Evolutionary conservation across 768 basidiomycete species (phyloP).

Genomic region (Russula sp.): DNA sequence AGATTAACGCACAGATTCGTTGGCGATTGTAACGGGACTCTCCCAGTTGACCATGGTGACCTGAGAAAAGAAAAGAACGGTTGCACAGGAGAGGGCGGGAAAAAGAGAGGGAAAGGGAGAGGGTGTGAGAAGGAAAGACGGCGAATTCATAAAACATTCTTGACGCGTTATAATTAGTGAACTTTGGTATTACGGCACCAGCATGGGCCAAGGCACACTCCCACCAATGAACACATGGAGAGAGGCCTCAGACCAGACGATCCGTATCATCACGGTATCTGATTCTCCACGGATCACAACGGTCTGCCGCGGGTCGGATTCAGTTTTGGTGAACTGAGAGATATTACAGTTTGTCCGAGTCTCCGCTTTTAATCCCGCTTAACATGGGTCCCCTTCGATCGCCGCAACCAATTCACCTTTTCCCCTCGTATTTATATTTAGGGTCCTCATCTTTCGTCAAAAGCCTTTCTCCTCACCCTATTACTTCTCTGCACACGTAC

Average conservation of each 20-base stretch:
- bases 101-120: neutral
- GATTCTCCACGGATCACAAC: neutral
- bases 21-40: conserved; percentile 10
- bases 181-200: neutral
- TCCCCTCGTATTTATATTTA: no score
- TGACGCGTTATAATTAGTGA: no score
- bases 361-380: neutral
- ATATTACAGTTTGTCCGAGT: no score
- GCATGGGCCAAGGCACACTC: neutral
- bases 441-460: neutral
- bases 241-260: no score
- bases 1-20: conserved; percentile 12
- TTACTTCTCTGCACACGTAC: no score
- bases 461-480: neutral
- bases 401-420: neutral
- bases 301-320: neutral
- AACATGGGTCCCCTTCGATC: neutral
- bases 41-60: conserved; percentile 28
- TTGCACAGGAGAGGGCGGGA: neutral
- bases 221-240: neutral
- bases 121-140: neutral
- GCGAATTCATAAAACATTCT: no score
- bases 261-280: no score
- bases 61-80: neutral
- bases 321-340: neutral